Percentiles rank a stretch among this genome's conserved stretches.
These are phyloP conservation scores for Macrocystidia cucumis DNA, from an alignment of 1,284 basidiomycete genomes.

Conservation along the genomic window DNA sequence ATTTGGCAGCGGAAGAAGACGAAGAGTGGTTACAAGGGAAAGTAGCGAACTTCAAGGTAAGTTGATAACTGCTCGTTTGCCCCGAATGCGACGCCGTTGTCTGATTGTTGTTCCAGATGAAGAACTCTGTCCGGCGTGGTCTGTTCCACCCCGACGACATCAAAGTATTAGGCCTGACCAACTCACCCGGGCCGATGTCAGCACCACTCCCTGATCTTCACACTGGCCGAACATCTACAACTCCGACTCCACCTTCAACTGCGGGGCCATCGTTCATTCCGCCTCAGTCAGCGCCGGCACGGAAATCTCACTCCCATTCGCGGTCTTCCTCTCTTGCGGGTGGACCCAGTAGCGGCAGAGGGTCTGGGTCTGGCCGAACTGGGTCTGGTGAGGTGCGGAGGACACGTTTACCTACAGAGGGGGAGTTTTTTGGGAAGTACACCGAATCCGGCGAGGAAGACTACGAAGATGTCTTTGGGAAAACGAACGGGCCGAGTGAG, in stretches of 20 bases:
- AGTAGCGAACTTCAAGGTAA: conserved; percentile 75
- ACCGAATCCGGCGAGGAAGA: conserved; percentile 82
- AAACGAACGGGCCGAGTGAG: conserved; percentile 57
- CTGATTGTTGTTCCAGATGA: conserved; percentile 36
- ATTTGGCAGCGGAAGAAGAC: conserved; percentile 71
- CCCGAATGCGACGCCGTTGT: conserved; percentile 2
- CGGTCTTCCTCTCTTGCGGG: conserved; percentile 53
- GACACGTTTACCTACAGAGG: conserved; percentile 44
- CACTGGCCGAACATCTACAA: no score
- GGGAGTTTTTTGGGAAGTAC: conserved; percentile 84
- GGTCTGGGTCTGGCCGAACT: no score
- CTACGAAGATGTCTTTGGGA: conserved; percentile 88
- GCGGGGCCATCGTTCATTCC: conserved; percentile 23
- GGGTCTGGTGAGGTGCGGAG: conserved; percentile 55
- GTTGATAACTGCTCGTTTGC: no score
- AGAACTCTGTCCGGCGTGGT: conserved; percentile 61
- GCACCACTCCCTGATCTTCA: conserved; percentile 53
- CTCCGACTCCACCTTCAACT: conserved; percentile 40
- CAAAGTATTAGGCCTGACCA: conserved; percentile 54
- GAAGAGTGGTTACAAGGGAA: conserved; percentile 67
- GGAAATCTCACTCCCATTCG: conserved; percentile 16
- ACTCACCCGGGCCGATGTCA: conserved; percentile 48
- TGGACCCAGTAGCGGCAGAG: conserved; percentile 24
- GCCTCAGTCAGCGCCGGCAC: conserved; percentile 14
- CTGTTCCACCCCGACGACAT: conserved; percentile 87